Evolutionary conservation across 176 grass and related monocot genomes (phyloP).

Genomic region (Juncus inflexus): DNA sequence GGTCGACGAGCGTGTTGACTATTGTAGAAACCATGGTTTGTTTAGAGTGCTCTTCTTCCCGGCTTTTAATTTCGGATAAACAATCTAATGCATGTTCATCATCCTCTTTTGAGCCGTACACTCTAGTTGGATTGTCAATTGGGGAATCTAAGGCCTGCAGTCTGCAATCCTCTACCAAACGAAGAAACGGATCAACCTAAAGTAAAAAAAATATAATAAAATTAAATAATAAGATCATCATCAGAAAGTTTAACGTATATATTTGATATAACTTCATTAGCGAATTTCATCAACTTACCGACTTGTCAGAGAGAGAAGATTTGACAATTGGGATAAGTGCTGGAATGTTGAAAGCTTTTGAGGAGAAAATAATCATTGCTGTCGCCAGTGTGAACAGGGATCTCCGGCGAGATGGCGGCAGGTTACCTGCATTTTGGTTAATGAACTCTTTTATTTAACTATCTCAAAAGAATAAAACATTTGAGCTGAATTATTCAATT

Average conservation of each 20-base stretch:
- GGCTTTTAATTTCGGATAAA: conserved; percentile 49
- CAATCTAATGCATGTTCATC: conserved; percentile 62
- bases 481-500: no score
- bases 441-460: no score
- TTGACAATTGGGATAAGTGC: conserved; percentile 72
- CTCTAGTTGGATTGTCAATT: conserved; percentile 28
- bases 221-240: not conserved
- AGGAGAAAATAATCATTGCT: conserved; percentile 85
- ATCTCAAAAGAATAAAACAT: not conserved
- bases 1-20: conserved; percentile 50
- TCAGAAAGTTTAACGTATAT: not conserved
- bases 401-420: conserved; percentile 62
- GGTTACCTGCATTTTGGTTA: conserved; percentile 50
- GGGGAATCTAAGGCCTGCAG: conserved; percentile 47
- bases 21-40: conserved; percentile 68
- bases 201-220: conserved; percentile 7
- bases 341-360: conserved; percentile 82
- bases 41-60: conserved; percentile 56
- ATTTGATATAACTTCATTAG: no score
- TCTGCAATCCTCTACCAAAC: conserved; percentile 76
- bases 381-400: conserved; percentile 92
- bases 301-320: conserved; percentile 53
- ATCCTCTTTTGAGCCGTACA: conserved; percentile 79
- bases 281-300: conserved; percentile 40
- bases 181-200: conserved; percentile 86